Percentiles rank a stretch among this genome's conserved stretches.
These are phyloP conservation scores for Penicillium frequentans DNA, from an alignment of 2,329 filamentous ascomycete genomes.

Conservation along the genomic window DNA sequence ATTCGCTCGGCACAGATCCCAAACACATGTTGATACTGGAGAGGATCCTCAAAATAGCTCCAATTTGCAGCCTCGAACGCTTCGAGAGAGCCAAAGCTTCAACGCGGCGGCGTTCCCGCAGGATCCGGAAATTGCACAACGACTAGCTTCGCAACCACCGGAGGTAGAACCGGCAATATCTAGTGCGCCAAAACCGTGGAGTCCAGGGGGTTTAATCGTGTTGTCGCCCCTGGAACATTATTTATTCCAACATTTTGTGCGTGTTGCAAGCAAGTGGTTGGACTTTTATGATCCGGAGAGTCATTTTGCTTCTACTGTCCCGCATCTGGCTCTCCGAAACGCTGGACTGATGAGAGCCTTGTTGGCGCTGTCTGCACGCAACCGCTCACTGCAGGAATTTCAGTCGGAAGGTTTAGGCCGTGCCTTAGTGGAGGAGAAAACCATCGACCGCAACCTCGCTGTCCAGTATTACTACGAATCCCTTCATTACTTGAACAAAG, in stretches of 20 bases:
- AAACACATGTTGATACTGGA: background rate
- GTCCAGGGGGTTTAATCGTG: constrained; percentile 1
- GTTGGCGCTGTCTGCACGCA: constrained; percentile 12
- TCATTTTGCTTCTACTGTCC: constrained; percentile 12
- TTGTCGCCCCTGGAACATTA: constrained; percentile 9
- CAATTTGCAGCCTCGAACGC: constrained; percentile 13
- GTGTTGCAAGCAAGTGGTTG: constrained; percentile 15
- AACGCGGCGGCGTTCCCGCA: constrained; percentile 14
- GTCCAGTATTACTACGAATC: constrained; percentile 64
- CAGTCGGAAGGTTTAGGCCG: background rate
- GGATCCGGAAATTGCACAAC: constrained; percentile 7
- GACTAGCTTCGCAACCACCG: constrained; percentile 3
- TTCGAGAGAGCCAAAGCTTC: constrained; percentile 17
- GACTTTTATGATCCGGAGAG: constrained; percentile 15
- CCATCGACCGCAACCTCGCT: constrained; percentile 39
- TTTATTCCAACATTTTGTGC: constrained; percentile 13
- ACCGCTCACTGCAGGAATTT: constrained; percentile 1
- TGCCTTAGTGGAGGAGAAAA: constrained; percentile 11
- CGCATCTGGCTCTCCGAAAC: constrained; percentile 12
- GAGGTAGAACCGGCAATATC: constrained; percentile 1
- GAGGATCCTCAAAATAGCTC: constrained; percentile 14
- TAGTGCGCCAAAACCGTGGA: constrained; percentile 12
- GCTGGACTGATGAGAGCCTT: constrained; percentile 14
- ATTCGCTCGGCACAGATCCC: constrained; percentile 2
- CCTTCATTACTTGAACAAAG: constrained; percentile 60